Conservation (phyloP, 2,329 filamentous ascomycete genomes). For the Alternaria postmessia region DNA sequence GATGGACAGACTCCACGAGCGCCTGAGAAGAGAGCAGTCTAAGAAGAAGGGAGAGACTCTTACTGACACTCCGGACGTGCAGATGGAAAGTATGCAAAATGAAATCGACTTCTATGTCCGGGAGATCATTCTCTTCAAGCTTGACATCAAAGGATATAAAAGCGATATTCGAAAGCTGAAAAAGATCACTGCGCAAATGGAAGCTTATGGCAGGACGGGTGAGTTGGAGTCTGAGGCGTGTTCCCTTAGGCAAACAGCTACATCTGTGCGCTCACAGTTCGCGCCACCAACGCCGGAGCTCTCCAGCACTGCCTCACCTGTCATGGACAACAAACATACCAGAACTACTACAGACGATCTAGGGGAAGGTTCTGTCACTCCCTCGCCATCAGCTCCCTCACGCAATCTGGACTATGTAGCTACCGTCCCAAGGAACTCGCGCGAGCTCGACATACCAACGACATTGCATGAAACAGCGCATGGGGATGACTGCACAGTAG, state of each 20-base stretch:
- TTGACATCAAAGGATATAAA: slow-evolving; percentile 58
- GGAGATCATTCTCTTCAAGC: slow-evolving; percentile 60
- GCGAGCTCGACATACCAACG: slow-evolving; percentile 19
- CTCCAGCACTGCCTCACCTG: slow-evolving; percentile 30
- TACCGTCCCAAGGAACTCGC: slow-evolving; percentile 12
- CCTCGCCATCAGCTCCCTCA: slow-evolving; percentile 14
- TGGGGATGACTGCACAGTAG: slow-evolving; percentile 17
- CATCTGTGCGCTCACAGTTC: slow-evolving; percentile 31
- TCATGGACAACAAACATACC: slow-evolving; percentile 21
- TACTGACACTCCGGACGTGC: slow-evolving; percentile 22
- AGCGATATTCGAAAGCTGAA: slow-evolving; percentile 49
- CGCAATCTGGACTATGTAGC: slow-evolving; percentile 13
- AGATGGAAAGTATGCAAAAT: slow-evolving; percentile 44
- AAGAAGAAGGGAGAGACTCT: slow-evolving; percentile 7
- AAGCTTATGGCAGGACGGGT: slow-evolving; percentile 30
- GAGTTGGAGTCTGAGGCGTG: slow-evolving; percentile 43
- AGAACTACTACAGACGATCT: slow-evolving; percentile 9
- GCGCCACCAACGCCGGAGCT: slow-evolving; percentile 27
- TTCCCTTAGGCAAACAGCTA: slow-evolving; percentile 34
- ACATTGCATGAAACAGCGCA: slow-evolving; percentile 30
- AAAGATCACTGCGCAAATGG: slow-evolving; percentile 33
- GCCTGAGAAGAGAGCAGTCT: slow-evolving; percentile 38
- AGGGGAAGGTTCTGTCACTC: slow-evolving; percentile 21
- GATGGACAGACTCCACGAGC: slow-evolving; percentile 44
- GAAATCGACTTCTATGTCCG: slow-evolving; percentile 55